Base-by-base conservation (phyloP, 768 basidiomycete species). In the Leccinum broughii region DNA sequence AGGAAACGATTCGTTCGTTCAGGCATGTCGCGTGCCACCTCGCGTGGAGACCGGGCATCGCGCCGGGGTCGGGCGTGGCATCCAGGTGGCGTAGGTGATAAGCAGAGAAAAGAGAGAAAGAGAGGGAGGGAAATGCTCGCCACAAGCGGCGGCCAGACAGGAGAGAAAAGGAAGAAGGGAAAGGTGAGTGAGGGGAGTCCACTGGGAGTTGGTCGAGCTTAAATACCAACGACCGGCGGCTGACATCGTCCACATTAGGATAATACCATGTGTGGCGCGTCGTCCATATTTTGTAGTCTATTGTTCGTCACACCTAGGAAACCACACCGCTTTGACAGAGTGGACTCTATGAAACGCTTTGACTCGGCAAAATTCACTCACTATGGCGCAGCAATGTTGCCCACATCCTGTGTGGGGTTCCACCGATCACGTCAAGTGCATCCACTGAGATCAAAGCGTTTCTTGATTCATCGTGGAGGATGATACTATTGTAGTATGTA, bases 201-300 rank as follows among this genome's bases (percentile, higher is more conserved):
- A 32, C 26, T 26, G 26, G 32, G 6, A 37, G 15, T 28, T 49
- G 44, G 54, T 26, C 24, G 39, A 8, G 49, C 6, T 65, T 64
- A 65, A 55, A 64, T 64, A 64, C 63, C 41, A 4, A 6, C 17
- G 8, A 46, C 1, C 10, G 58, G 63, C 30, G 63, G 63, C 63
- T 64, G 63, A 65, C 63, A 14, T 22, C 13, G 58, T 35, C 26
- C 30, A 41, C 48, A 59, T n/a, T 48, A 15, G 30, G 30, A n/a
- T 9, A 35, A 56, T 35, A 30, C 35, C 48, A 51, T 51, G 15
- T 35, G 51, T 61, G 60, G 32, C 39, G 59, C 49, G 17, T 41
- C 7, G 10, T 62, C 59, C 59, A 53, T 41, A 61, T 9, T 22
- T 9, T 30, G 30, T 30, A 24, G 17, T 26, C 13, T 22, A 58